These are phyloP conservation scores for Cytospora piceae DNA, from an alignment of 2,329 filamentous ascomycete species.

Conservation along the genomic window DNA sequence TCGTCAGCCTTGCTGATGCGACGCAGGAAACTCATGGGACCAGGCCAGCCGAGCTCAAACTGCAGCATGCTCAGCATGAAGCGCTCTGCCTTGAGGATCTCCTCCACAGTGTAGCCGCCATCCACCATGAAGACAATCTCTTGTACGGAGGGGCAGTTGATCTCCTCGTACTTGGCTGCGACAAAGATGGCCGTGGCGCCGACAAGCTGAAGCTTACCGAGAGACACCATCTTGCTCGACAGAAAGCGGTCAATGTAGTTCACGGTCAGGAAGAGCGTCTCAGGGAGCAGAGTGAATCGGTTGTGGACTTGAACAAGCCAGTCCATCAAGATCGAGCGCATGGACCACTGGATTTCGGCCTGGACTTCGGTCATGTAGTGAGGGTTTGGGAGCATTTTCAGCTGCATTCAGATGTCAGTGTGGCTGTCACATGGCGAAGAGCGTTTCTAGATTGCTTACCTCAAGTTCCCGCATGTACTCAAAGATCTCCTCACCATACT, in stretches of 20 bases:
- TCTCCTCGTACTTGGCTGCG: constrained; percentile 97
- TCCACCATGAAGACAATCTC: constrained; percentile 99
- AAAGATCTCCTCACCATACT: constrained; percentile 96
- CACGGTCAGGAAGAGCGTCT: constrained; percentile 91
- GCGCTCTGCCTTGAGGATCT: constrained; percentile 94
- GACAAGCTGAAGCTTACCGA: constrained; percentile 93
- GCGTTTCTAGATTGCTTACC: constrained; percentile 53
- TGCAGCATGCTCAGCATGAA: constrained; percentile 98
- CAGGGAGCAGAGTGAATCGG: constrained; percentile 86
- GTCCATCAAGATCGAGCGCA: constrained; percentile 96
- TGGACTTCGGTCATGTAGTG: constrained; percentile 93
- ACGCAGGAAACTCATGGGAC: constrained; percentile 96
- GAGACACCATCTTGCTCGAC: constrained; percentile 89
- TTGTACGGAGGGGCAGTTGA: constrained; percentile 91
- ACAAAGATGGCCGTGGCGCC: constrained; percentile 95
- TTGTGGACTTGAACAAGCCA: constrained; percentile 97
- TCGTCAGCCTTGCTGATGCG: constrained; percentile 98
- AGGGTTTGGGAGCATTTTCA: constrained; percentile 71
- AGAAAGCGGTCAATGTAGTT: constrained; percentile 98
- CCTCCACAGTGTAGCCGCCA: constrained; percentile 82
- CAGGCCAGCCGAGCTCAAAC: constrained; percentile 97
- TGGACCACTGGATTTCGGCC: constrained; percentile 98
- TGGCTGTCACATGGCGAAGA: too few species aligned
- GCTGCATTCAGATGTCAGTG: constrained; percentile 35
- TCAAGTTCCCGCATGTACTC: constrained; percentile 88